These are phyloP conservation scores for Penicillium sp. DNA, from an alignment of 2,329 filamentous ascomycete genomes.

Conservation along the genomic window DNA sequence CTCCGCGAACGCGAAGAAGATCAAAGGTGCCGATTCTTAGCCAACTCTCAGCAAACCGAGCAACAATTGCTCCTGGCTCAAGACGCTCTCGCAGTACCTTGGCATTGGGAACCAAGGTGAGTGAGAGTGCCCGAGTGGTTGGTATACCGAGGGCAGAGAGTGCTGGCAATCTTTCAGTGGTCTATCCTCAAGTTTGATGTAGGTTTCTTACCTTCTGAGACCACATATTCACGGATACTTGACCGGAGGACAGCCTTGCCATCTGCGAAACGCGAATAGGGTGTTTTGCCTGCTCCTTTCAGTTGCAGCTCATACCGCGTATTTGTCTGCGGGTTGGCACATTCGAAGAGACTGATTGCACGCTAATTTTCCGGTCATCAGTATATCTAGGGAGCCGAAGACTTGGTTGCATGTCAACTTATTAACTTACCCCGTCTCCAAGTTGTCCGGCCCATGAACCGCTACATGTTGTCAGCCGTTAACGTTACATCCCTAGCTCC, in stretches of 20 bases:
- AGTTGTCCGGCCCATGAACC: conserved; percentile 95
- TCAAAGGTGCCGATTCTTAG: conserved; percentile 94
- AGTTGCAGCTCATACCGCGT: conserved; percentile 84
- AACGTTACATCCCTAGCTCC: not conserved
- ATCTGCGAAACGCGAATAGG: conserved; percentile 94
- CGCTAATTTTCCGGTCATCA: conserved; percentile 43
- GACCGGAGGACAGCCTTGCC: conserved; percentile 90
- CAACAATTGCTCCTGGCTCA: conserved; percentile 90
- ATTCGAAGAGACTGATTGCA: conserved; percentile 91
- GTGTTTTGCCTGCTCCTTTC: conserved; percentile 89
- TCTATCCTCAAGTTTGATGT: not conserved
- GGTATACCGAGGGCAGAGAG: conserved; percentile 83
- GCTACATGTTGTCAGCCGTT: conserved; percentile 44
- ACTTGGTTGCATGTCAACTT: conserved; percentile 13
- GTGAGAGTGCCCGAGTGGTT: conserved; percentile 77
- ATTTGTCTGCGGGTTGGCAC: conserved; percentile 69
- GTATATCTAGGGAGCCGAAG: not conserved
- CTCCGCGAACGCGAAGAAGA: conserved; percentile 76
- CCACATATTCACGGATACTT: conserved; percentile 90
- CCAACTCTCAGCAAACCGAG: conserved; percentile 89
- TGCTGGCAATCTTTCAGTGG: conserved; percentile 29
- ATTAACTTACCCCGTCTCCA: conserved; percentile 66
- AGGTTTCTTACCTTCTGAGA: conserved; percentile 67
- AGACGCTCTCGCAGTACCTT: conserved; percentile 73
- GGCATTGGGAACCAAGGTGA: conserved; percentile 71